phyloP scores from a whole-genome alignment of 495 filamentous ascomycete genomes.

The Lichina pygmaea region DNA sequence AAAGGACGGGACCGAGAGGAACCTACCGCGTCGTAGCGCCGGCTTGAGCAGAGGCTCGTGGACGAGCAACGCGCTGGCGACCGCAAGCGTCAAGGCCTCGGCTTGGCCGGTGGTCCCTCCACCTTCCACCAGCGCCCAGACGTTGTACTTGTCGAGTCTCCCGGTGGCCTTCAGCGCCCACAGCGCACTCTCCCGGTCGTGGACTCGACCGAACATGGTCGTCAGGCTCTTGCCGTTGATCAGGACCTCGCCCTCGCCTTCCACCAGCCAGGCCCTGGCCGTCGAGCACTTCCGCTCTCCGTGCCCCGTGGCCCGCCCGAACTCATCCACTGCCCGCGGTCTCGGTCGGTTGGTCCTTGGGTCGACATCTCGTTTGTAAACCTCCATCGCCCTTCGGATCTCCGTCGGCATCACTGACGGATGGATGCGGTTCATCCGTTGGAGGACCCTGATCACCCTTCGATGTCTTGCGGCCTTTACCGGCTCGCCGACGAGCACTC shows the following conservation, averaged over 20 bases:
- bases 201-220: slow-evolving; percentile 57
- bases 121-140: slow-evolving; percentile 59
- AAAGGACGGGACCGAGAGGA: not conserved
- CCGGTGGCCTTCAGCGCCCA: slow-evolving; percentile 67
- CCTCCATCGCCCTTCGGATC: slow-evolving; percentile 30
- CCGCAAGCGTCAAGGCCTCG: slow-evolving; percentile 79
- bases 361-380: slow-evolving; percentile 52
- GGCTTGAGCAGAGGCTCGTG: slow-evolving; percentile 83
- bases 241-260: slow-evolving; percentile 70
- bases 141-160: slow-evolving; percentile 90
- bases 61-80: slow-evolving; percentile 63
- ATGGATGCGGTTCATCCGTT: slow-evolving; percentile 64
- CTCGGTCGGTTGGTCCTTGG: slow-evolving; percentile 31
- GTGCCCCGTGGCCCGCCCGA: slow-evolving; percentile 47
- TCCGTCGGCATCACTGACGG: slow-evolving; percentile 45
- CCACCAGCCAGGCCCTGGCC: slow-evolving; percentile 64
- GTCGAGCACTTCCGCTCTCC: slow-evolving; percentile 67
- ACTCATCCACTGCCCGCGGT: slow-evolving; percentile 33
- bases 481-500: slow-evolving; percentile 41
- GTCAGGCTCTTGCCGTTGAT: slow-evolving; percentile 67
- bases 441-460: slow-evolving; percentile 43
- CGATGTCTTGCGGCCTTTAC: slow-evolving; percentile 59
- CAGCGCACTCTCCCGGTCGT: slow-evolving; percentile 82
- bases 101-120: slow-evolving; percentile 89
- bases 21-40: slow-evolving; percentile 64